Base-by-base conservation (phyloP, 208 protist species). In the Wallacemonas sp. region DNA sequence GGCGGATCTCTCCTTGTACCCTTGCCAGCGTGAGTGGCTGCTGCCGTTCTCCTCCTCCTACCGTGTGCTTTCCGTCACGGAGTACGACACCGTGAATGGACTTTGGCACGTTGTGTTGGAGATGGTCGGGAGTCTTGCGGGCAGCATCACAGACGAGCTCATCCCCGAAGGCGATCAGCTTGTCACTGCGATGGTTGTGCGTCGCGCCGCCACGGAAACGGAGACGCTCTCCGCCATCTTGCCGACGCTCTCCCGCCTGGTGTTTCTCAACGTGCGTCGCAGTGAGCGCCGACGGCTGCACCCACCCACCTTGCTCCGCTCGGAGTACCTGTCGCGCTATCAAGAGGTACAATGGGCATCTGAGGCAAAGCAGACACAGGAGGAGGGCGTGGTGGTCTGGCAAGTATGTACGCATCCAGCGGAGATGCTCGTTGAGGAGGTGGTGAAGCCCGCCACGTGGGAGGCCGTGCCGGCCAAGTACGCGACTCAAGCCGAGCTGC, bases 401-500 rank as follows among this genome's bases (percentile, higher is more conserved):
- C 87, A 96, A 49, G 77, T 93, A 26, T 82, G 85, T 74, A 81
- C 79, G 27, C 71, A 71, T 63, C 70, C 83, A 4, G 83, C 80
- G 12, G 78, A 86, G 71, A 64, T 84, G 70, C 77, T 92, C n/a
- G 80, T 89, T 2, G 84, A 93, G 41, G 83, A 82, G 24, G 82
- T 96, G 26, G 80, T 94, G 63, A 84, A 86, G 75, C 87, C 81
- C 5, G 79, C 87, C 26, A 69, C 63, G 39, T 96, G 90, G 88
- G 90, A 96, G 58, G 34, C 79, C 11, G 66, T 96, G 46, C 82
- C 80, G 27, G 59, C 59, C 44, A 90, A 90, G 75, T 84, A 82
- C 68, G 72, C 86, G 44, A 38, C 77, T 1, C 66, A 73, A 9
- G 64, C 86, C 11, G 90, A 96, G 76, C 64, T 84, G 44, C 83